These are phyloP conservation scores for Sarcodon aspratus DNA, from an alignment of 768 basidiomycete genomes.

Conservation along the genomic window DNA sequence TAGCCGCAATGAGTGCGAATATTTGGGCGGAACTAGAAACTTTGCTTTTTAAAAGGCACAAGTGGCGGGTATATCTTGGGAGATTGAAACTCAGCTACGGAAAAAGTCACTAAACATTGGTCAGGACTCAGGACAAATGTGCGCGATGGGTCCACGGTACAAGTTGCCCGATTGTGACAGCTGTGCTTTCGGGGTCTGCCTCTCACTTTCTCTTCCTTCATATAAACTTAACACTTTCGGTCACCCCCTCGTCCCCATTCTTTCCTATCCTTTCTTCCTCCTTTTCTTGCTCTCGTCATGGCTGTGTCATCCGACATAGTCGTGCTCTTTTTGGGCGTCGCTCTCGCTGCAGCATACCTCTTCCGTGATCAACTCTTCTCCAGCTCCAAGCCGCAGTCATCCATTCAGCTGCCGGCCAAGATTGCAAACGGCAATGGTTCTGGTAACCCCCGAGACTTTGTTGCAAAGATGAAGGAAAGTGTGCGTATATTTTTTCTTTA, in stretches of 20 bases:
- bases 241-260: conserved; percentile 1
- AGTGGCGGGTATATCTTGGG: not conserved
- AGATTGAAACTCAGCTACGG: not conserved
- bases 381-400: conserved; percentile 49
- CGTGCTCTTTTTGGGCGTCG: conserved; percentile 63
- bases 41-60: too few relatives aligned
- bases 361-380: conserved; percentile 75
- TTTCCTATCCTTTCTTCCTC: conserved; percentile 4
- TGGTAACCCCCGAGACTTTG: conserved; percentile 88
- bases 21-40: too few relatives aligned
- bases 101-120: conserved; percentile 1
- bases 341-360: conserved; percentile 69
- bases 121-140: conserved; percentile 3
- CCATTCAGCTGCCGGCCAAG: conserved; percentile 32
- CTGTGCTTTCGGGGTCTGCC: too few relatives aligned
- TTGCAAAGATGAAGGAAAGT: conserved; percentile 87
- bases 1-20: too few relatives aligned
- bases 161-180: not conserved
- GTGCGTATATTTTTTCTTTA: conserved; percentile 37
- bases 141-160: conserved; percentile 1
- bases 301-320: conserved; percentile 55
- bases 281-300: conserved; percentile 4
- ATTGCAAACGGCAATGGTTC: conserved; percentile 42
- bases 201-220: too few relatives aligned
- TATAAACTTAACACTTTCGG: too few relatives aligned